Evolutionary conservation across 192 early-diverging fungal species (phyloP), one percentile per base, ranked within the genome.

Genomic region (Irineochytrium annulatum): DNA sequence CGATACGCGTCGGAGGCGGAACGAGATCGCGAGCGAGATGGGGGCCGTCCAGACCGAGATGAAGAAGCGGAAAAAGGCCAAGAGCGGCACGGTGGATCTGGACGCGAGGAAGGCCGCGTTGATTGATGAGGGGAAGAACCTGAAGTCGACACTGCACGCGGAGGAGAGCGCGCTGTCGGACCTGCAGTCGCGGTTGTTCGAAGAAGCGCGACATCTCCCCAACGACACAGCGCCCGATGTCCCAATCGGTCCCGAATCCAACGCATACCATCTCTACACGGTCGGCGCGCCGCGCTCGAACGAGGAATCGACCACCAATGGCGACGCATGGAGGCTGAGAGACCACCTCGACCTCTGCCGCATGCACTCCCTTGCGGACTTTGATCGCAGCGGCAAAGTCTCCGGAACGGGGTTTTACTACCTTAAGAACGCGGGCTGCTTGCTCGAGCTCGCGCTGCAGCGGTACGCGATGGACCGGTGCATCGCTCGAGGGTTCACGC

Each of bases 401-500:
- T 78, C 89, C 0, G 92, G 94, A 2, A 82, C 82, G 20, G 76
- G 89, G 24, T 97, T 91, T 61, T 92, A 94, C 64, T 93, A 91
- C 63, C 81, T 93, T 48, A 87, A 87, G 49, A 89, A 91, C 54
- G 82, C 80, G n/a, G 92, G 86, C n/a, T 90, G 86, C 0, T 67
- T 94, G 43, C 68, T 97, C 19, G 94, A 97, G 69, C 74, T 91
- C 45, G 92, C 91, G 16, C 72, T 97, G 65, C 80, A 88, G 35
- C 91, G 93, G 57, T 94, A 86, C 61, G 89, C 92, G 0, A 85
- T 93, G 62, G 80, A 88, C 17, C 78, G 80, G n/a, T 88, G 89
- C 0, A 67, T 83, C 17, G 44, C 59, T 5, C 75, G 81, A 0
- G 92, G 92, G 3, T 97, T 89, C 65, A 78, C 66, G 11, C 91